These are phyloP conservation scores for Fusarium napiforme DNA, from an alignment of 2,329 filamentous ascomycete genomes.

Conservation along the genomic window DNA sequence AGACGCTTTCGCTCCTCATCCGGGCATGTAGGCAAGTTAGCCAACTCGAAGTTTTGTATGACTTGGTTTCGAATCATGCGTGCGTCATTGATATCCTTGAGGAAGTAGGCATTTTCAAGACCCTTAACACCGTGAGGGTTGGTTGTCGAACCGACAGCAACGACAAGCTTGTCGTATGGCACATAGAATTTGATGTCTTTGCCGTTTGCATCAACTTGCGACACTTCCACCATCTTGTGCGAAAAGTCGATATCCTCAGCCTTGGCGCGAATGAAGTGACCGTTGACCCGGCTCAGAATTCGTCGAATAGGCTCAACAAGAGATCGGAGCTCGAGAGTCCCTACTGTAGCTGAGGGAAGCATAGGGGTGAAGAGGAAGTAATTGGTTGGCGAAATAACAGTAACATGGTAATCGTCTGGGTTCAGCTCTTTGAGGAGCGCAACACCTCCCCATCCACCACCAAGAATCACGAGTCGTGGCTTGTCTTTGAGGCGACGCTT, in stretches of 20 bases:
- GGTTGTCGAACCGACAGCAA: constrained; percentile 90
- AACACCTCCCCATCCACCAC: constrained; percentile 95
- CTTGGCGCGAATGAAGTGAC: constrained; percentile 88
- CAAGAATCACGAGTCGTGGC: constrained; percentile 90
- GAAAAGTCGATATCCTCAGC: constrained; percentile 94
- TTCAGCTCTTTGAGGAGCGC: constrained; percentile 90
- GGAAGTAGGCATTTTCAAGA: constrained; percentile 90
- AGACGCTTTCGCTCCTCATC: constrained; percentile 89
- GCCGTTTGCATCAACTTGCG: constrained; percentile 76
- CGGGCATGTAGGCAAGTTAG: constrained; percentile 89
- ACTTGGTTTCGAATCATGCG: constrained; percentile 89
- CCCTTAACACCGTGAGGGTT: constrained; percentile 97
- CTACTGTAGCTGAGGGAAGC: constrained; percentile 96
- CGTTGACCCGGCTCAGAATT: constrained; percentile 80
- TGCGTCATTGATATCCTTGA: constrained; percentile 95
- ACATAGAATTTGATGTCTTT: constrained; percentile 88
- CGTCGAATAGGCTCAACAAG: constrained; percentile 92
- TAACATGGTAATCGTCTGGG: constrained; percentile 93
- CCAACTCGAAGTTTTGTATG: constrained; percentile 87
- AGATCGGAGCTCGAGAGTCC: constrained; percentile 89
- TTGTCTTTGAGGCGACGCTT: constrained; percentile 83
- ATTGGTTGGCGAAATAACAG: constrained; percentile 91
- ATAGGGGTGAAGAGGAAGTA: constrained; percentile 99
- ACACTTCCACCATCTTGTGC: constrained; percentile 88
- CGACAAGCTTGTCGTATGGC: constrained; percentile 95